Evolutionary conservation across 352 stramenopile species (phyloP).

Genomic region (Globisporangium splendens): DNA sequence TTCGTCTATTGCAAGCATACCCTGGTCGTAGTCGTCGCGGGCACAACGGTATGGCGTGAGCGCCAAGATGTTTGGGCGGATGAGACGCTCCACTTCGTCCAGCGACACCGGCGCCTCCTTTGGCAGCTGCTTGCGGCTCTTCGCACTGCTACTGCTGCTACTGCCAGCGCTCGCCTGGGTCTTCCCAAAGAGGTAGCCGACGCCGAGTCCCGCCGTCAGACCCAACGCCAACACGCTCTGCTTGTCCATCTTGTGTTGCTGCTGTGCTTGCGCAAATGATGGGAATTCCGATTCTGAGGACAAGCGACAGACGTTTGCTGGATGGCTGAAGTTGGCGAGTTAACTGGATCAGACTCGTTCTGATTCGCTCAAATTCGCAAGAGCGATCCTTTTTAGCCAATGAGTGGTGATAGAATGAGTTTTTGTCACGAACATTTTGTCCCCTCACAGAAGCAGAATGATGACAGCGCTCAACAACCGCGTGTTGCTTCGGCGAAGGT

Average conservation of each 20-base stretch:
- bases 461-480: background rate
- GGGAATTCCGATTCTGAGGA: too few relatives aligned
- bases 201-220: slow-evolving; percentile 55
- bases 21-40: slow-evolving; percentile 93
- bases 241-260: slow-evolving; percentile 60
- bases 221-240: slow-evolving; percentile 55
- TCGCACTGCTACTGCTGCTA: background rate
- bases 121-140: slow-evolving; percentile 4
- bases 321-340: background rate
- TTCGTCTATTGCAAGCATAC: slow-evolving; percentile 19
- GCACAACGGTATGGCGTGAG: slow-evolving; percentile 97
- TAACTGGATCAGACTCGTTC: background rate
- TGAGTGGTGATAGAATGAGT: background rate
- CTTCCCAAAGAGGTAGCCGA: slow-evolving; percentile 67
- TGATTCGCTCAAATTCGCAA: background rate
- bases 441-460: background rate
- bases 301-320: too few relatives aligned
- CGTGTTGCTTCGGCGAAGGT: background rate
- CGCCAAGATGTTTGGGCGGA: slow-evolving; percentile 95
- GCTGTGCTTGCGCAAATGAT: background rate
- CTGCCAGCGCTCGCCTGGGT: slow-evolving; percentile 25
- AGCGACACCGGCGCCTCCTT: slow-evolving; percentile 11
- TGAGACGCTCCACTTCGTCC: slow-evolving; percentile 84
- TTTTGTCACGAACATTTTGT: background rate
- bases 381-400: background rate